Conservation (phyloP, 305 asterid species). For the Salvia sclarea region DNA sequence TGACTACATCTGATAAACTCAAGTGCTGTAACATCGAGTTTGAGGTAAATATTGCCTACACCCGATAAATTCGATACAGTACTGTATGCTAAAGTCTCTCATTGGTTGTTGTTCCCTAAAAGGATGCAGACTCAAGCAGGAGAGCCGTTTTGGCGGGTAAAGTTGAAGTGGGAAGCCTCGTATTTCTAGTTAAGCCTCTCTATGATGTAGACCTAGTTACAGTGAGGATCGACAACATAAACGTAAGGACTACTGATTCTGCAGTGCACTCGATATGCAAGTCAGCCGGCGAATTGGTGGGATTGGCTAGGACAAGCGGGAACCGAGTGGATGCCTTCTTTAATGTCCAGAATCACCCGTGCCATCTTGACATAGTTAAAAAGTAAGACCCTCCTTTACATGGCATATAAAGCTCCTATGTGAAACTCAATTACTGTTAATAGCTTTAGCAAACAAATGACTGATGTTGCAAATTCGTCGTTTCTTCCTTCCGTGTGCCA, state of each 20-base stretch:
- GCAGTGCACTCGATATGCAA: slow-evolving; percentile 43
- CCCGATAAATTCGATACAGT: no score
- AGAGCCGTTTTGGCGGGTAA: slow-evolving; percentile 39
- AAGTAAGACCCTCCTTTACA: slow-evolving; percentile 35
- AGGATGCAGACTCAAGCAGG: slow-evolving; percentile 40
- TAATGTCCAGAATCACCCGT: slow-evolving; percentile 35
- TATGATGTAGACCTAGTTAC: slow-evolving; percentile 34
- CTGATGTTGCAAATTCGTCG: not conserved
- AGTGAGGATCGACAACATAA: slow-evolving; percentile 47
- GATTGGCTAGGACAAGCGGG: slow-evolving; percentile 45
- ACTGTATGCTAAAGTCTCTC: not conserved
- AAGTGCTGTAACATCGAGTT: slow-evolving; percentile 40
- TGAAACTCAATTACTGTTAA: not conserved
- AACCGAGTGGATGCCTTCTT: slow-evolving; percentile 43
- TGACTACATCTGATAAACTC: slow-evolving; percentile 29
- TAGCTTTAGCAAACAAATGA: not conserved
- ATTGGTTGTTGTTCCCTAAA: slow-evolving; percentile 15
- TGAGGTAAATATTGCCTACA: slow-evolving; percentile 40
- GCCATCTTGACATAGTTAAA: slow-evolving; percentile 32
- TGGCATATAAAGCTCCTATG: not conserved
- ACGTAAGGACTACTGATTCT: slow-evolving; percentile 30
- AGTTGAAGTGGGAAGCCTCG: slow-evolving; percentile 32
- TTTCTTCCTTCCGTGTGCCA: not conserved
- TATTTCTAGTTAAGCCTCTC: slow-evolving; percentile 33
- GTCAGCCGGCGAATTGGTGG: slow-evolving; percentile 43